phyloP scores from a whole-genome alignment of 140 eudicot genomes.

The Cichorium intybus region DNA sequence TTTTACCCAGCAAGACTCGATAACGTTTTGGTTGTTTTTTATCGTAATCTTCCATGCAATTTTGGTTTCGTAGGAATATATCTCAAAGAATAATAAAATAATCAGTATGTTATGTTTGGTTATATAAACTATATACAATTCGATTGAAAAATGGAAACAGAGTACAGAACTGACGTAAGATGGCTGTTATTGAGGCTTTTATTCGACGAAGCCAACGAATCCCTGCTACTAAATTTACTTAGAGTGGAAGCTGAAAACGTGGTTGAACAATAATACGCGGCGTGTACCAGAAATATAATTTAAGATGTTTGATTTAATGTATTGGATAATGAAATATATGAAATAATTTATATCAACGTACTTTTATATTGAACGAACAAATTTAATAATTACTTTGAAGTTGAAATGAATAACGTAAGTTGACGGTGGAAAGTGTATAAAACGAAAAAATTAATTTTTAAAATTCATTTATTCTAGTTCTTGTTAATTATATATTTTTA shows the following conservation, averaged over 20 bases:
- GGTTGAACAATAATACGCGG: not conserved
- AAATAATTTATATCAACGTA: too few species aligned
- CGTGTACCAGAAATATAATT: not conserved
- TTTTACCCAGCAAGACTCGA: not conserved
- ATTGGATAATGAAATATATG: not conserved
- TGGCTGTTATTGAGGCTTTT: not conserved
- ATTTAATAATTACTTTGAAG: too few species aligned
- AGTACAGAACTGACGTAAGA: not conserved
- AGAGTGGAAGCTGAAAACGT: not conserved
- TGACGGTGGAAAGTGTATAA: too few species aligned
- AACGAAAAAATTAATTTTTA: too few species aligned
- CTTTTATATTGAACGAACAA: too few species aligned
- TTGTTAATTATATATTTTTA: not conserved
- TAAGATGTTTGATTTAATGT: not conserved
- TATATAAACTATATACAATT: too few species aligned
- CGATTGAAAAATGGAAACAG: too few species aligned
- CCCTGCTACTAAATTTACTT: not conserved
- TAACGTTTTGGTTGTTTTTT: not conserved
- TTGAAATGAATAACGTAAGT: too few species aligned
- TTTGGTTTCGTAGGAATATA: not conserved
- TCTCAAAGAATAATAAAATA: too few species aligned
- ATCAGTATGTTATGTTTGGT: too few species aligned
- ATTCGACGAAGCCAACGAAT: not conserved
- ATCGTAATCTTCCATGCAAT: not conserved
- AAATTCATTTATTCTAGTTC: not conserved